Evolutionary conservation across 2,329 filamentous ascomycete genomes (phyloP), one percentile per base, ranked within the genome.

Genomic region (Sarocladium strictum): DNA sequence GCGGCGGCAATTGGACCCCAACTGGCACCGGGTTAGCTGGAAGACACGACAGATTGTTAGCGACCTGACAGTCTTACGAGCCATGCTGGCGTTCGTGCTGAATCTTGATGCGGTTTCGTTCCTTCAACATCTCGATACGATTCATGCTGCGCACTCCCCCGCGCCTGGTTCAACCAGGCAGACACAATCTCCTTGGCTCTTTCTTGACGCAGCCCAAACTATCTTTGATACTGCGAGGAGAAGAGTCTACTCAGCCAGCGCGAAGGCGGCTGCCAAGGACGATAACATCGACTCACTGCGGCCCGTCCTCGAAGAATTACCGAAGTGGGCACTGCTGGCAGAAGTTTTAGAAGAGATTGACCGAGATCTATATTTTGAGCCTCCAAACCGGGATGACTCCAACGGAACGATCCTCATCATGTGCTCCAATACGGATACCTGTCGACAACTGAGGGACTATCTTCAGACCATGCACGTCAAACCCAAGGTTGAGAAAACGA

Each of bases 1-100:
- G 52, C 82, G 93, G 58, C 82, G 92, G 56, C 94, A 99, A 69
- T 76, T 99, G 17, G 92, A 97, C 65, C 92, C 93, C 3, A 92
- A 97, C 56, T 99, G 94, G 94, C 94, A 99, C 73, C 84, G 94
- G 54, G 89, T 96, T 53, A 97, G 89, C 68, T 96, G 89, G 79
- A 91, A 94, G 70, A 97, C 93, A 2, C 90, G 88, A 63, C 92
- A 97, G 70, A 96, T 99, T 61, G 93, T 96, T 55, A 87, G 86
- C 63, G 94, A 97, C 66, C 70, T 99, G 61, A 87, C 86, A 0
- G 85, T 96, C 17, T 77, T 99, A 35, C 83, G 93, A 55, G 85
- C 84, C 21, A 86, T 97, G 68, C 78, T 99, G 15, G 87, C 93
- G 69, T 87, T 77, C 33, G 76, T 99, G 19, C 79, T 99, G 24